Base-by-base conservation (phyloP, 192 early-diverging fungal genomes). In the Podila clonocystis region DNA sequence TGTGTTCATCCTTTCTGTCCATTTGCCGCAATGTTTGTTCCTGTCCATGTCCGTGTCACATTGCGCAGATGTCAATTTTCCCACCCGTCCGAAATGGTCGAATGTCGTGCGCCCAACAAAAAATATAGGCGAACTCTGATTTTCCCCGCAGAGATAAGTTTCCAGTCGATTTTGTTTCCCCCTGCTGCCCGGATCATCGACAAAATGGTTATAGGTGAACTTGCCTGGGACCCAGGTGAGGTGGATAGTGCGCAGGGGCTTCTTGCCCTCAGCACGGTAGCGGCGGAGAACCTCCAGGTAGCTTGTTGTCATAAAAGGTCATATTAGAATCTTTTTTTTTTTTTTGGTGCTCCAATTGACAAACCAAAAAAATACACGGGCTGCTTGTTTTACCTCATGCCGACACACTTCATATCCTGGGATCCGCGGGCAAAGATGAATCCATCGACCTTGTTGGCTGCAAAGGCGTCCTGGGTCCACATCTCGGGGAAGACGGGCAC, bases 331-430 rank as follows among this genome's bases (percentile, higher is more conserved):
- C 19, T 30, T 7, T 49, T 1, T 20, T 17, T 29, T 50, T 48
- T 15, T 48, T 34, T 17, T 3, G 3, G 7, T 2, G 12, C n/a
- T 38, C 13, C 34, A 36, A 36, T 36, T 36, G 34, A 6, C 34
- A 36, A 36, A 4, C 3, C 3, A 36, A 36, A 4, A 62, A 7
- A 13, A 31, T 36, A 26, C 34, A 58, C 19, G 26, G 17, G 49
- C n/a, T 65, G 9, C 36, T 24, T 50, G 29, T 29, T 17, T 58
- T 74, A 85, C 84, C 84, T 85, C n/a, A 72, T 76, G 13, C 94
- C 94, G 58, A 95, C 94, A 77, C 94, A 95, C 83, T 97, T 97
- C 95, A 97, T 97, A 74, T 97, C 95, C 80, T 95, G 94, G 15
- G 95, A 73, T 1, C 94, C 95, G 48, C 94, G 91, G n/a, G 94